Percentiles rank a stretch among this genome's conserved stretches.
Evolutionary conservation across 2,329 filamentous ascomycete species (phyloP).

Genomic region (Huntiella savannae): DNA sequence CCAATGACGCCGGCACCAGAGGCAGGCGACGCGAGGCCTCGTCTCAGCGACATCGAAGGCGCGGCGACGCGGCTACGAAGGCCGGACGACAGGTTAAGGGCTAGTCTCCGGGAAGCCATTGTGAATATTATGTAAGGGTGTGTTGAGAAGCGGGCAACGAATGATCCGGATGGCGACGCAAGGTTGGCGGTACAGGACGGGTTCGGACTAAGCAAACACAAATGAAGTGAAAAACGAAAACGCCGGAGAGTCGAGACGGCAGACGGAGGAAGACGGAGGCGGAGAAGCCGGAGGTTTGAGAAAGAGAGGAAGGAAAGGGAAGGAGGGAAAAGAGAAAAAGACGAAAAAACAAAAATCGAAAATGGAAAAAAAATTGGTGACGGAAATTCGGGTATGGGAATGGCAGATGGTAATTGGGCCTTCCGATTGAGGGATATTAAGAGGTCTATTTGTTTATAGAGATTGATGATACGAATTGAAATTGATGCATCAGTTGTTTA

Average conservation of each 20-base stretch:
- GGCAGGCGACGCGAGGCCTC: constrained; percentile 81
- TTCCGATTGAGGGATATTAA: no score
- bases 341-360: no score
- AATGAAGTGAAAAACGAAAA: constrained; percentile 1
- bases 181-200: constrained; percentile 1
- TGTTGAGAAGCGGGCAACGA: no score
- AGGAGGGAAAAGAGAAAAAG: constrained; percentile 12
- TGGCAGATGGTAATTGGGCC: no score
- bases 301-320: constrained; percentile 6
- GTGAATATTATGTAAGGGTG: constrained; percentile 17
- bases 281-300: constrained; percentile 3
- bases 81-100: constrained; percentile 80
- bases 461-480: no score
- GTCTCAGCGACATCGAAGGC: constrained; percentile 61
- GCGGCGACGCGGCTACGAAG: constrained; percentile 64
- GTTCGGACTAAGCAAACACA: constrained; percentile 1
- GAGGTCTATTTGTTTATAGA: no score
- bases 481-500: no score
- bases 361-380: no score
- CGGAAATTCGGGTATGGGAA: no score
- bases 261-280: constrained; percentile 27
- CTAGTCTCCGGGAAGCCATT: constrained; percentile 96
- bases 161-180: neutral
- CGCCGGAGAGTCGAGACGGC: constrained; percentile 3
- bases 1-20: constrained; percentile 33